phyloP scores from a whole-genome alignment of 352 stramenopile species.

The Phytophthora tubulina region DNA sequence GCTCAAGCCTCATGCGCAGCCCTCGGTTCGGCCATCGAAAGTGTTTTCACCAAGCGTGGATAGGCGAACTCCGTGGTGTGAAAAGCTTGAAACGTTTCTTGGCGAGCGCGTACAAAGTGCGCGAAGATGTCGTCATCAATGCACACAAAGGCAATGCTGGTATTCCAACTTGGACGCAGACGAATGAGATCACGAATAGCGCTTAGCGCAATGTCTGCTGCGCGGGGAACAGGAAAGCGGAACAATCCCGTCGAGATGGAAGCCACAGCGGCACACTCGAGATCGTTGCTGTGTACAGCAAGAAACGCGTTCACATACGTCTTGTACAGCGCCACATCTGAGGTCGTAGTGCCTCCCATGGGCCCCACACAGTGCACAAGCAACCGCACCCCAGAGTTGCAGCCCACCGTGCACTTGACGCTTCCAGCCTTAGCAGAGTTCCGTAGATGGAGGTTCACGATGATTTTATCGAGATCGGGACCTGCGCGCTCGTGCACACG shows the following conservation, averaged over 20 bases:
- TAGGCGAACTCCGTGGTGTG: conserved; percentile 23
- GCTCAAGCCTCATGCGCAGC: conserved; percentile 1
- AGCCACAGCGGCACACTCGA: conserved; percentile 56
- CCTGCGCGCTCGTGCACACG: conserved; percentile 65
- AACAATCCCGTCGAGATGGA: conserved; percentile 66
- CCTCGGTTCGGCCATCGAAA: conserved; percentile 11
- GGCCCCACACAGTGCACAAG: conserved; percentile 73
- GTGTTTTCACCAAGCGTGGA: conserved; percentile 21
- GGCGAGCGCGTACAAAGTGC: conserved; percentile 45
- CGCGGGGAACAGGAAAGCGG: conserved; percentile 45
- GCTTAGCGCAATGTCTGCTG: conserved; percentile 50
- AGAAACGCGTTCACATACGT: conserved; percentile 63
- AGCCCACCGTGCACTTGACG: conserved; percentile 59
- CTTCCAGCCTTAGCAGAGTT: conserved; percentile 10
- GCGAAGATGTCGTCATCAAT: conserved; percentile 49
- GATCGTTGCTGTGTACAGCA: conserved; percentile 39
- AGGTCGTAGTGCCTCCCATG: background rate
- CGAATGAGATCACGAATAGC: conserved; percentile 59
- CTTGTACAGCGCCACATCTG: conserved; percentile 50
- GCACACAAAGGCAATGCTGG: conserved; percentile 65
- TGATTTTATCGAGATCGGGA: conserved; percentile 21
- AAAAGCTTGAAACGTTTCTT: conserved; percentile 23
- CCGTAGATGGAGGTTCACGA: conserved; percentile 21
- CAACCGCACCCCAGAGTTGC: conserved; percentile 47
- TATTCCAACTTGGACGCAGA: conserved; percentile 38